Evolutionary conservation across 2,329 filamentous ascomycete species (phyloP).

Genomic region (Alternaria gaisen): DNA sequence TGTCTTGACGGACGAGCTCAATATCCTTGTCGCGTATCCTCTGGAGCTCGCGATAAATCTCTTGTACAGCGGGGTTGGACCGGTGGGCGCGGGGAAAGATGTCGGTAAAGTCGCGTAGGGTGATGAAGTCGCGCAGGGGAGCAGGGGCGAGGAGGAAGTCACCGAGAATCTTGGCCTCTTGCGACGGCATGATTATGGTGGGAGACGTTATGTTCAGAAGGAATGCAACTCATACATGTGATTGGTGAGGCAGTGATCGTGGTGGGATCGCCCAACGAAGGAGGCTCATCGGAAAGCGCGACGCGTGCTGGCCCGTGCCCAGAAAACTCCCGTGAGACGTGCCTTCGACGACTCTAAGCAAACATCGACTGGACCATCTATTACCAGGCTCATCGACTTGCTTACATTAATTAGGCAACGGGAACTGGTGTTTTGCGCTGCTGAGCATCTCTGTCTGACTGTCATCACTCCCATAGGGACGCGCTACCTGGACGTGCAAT

Average conservation of each 20-base stretch:
- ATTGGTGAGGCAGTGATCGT: slow-evolving; percentile 27
- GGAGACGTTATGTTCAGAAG: not conserved
- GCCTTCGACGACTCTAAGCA: slow-evolving; percentile 16
- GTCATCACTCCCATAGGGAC: slow-evolving; percentile 13
- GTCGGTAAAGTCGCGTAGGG: slow-evolving; percentile 76
- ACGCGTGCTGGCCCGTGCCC: slow-evolving; percentile 33
- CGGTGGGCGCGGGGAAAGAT: slow-evolving; percentile 76
- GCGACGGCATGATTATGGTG: slow-evolving; percentile 68
- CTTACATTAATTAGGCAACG: not conserved
- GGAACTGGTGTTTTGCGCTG: not conserved
- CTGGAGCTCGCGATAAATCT: slow-evolving; percentile 82
- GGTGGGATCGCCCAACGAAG: not conserved
- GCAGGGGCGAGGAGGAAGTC: slow-evolving; percentile 82
- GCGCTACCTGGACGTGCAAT: slow-evolving; percentile 29
- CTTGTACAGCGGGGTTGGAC: slow-evolving; percentile 71
- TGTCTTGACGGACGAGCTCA: slow-evolving; percentile 72
- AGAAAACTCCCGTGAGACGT: slow-evolving; percentile 30
- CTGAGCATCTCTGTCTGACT: slow-evolving; percentile 9
- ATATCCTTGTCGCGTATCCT: slow-evolving; percentile 74
- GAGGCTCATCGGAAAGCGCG: slow-evolving; percentile 24
- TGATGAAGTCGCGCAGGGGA: slow-evolving; percentile 75
- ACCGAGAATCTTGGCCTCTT: slow-evolving; percentile 76
- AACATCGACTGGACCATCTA: slow-evolving; percentile 17
- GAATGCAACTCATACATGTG: not conserved
- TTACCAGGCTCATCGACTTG: slow-evolving; percentile 17